Conservation (phyloP, 2,329 filamentous ascomycete genomes). For the Fusarium nurragi region DNA sequence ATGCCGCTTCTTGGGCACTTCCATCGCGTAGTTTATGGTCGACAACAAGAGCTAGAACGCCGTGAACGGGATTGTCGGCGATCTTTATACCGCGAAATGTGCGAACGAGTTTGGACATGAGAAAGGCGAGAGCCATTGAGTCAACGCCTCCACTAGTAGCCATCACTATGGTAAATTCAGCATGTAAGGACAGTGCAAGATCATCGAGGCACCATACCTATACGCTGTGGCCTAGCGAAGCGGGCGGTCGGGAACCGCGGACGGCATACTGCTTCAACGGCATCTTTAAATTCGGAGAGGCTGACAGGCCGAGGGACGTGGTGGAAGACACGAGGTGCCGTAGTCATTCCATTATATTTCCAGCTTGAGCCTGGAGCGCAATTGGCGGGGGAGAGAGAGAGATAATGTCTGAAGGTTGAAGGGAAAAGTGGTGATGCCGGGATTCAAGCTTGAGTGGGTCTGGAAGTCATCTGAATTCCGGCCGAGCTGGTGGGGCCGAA, state of each 20-base stretch:
- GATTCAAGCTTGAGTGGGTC: conserved; percentile 25
- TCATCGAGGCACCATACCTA: conserved; percentile 51
- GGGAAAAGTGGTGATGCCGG: conserved; percentile 26
- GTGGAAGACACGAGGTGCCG: conserved; percentile 49
- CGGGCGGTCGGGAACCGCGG: conserved; percentile 60
- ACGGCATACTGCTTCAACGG: conserved; percentile 59
- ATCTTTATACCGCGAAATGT: conserved; percentile 51
- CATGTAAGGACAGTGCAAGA: not conserved
- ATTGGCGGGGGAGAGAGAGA: conserved; percentile 9
- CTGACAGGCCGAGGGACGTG: conserved; percentile 52
- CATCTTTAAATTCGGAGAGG: conserved; percentile 55
- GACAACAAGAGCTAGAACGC: conserved; percentile 60
- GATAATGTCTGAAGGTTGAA: not conserved
- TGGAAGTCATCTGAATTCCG: conserved; percentile 10
- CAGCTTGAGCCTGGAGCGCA: conserved; percentile 22
- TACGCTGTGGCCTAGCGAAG: conserved; percentile 48
- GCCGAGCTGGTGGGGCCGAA: conserved; percentile 14
- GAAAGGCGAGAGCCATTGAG: conserved; percentile 91
- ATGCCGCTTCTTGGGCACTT: conserved; percentile 62
- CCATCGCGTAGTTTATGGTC: conserved; percentile 66
- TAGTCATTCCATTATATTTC: conserved; percentile 50
- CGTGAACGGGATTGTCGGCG: conserved; percentile 56
- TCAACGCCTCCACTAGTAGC: conserved; percentile 94
- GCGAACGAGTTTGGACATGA: conserved; percentile 66
- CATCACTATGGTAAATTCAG: conserved; percentile 61